Evolutionary conservation across 306 rosid species (phyloP).

Genomic region (Vigna trinervia): DNA sequence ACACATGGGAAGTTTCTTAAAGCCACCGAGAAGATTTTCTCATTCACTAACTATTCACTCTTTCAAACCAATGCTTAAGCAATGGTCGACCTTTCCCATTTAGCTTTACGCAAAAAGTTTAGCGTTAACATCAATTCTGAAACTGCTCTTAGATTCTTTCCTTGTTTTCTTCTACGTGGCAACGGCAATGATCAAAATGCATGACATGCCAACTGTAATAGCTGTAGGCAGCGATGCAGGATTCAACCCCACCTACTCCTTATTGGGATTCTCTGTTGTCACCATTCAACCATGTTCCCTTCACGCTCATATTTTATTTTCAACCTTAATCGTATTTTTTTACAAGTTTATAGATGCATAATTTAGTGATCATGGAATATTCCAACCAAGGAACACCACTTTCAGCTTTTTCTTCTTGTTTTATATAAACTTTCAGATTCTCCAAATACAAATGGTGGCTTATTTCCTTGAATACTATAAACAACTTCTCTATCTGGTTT

Average conservation of each 20-base stretch:
- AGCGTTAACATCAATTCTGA: conserved; percentile 23
- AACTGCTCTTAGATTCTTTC: conserved; percentile 1
- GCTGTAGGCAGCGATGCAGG: conserved; percentile 47
- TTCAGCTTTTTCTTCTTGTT: conserved; percentile 31
- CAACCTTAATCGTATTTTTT: neutral
- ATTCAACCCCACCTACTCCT: conserved; percentile 40
- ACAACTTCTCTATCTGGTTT: conserved; percentile 7
- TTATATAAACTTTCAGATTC: conserved; percentile 30
- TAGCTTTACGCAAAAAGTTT: conserved; percentile 44
- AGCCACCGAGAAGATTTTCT: conserved; percentile 20
- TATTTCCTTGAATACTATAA: conserved; percentile 25
- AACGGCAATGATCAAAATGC: conserved; percentile 24
- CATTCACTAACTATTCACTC: conserved; percentile 23
- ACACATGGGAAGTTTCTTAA: conserved; percentile 30
- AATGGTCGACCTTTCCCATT: conserved; percentile 32
- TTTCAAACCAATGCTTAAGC: conserved; percentile 37
- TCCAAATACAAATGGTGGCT: neutral
- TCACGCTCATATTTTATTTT: conserved; percentile 27
- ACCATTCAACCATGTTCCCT: conserved; percentile 33
- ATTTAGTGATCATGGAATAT: conserved; percentile 7
- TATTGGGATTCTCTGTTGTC: conserved; percentile 38
- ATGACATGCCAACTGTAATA: conserved; percentile 51
- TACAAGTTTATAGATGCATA: conserved; percentile 23
- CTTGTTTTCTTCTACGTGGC: conserved; percentile 27
- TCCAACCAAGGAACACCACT: neutral